These are phyloP conservation scores for Glycine latifolia DNA, from an alignment of 306 rosid species.

Conservation along the genomic window DNA sequence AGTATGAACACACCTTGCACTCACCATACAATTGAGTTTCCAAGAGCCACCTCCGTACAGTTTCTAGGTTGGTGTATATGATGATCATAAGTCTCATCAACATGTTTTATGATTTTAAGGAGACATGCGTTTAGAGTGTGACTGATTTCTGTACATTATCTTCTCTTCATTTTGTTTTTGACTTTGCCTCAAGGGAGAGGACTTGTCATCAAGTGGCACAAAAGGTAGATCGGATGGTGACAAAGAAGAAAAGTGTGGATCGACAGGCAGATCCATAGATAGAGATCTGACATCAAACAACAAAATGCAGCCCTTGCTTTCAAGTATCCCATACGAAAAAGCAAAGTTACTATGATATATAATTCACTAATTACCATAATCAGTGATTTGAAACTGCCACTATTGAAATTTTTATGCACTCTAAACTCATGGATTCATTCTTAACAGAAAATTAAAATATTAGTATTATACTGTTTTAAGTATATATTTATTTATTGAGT, in stretches of 20 bases:
- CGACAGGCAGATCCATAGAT: constrained; percentile 64
- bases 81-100: constrained; percentile 59
- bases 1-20: constrained; percentile 6
- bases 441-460: too few relatives aligned
- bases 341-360: background rate
- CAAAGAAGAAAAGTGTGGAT: constrained; percentile 64
- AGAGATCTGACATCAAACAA: constrained; percentile 65
- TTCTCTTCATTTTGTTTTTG: constrained; percentile 58
- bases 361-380: background rate
- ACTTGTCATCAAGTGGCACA: constrained; percentile 70
- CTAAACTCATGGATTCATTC: background rate
- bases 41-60: constrained; percentile 43
- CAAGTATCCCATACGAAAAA: background rate
- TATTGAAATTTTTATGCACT: background rate
- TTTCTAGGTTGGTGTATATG: constrained; percentile 50
- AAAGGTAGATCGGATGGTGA: constrained; percentile 66
- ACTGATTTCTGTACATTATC: constrained; percentile 48
- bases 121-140: constrained; percentile 42
- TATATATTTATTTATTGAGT: too few relatives aligned
- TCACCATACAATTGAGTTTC: background rate
- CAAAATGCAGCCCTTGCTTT: constrained; percentile 18
- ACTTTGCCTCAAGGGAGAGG: constrained; percentile 56
- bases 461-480: too few relatives aligned
- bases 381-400: background rate
- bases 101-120: constrained; percentile 42